Evolutionary conservation across 2,329 filamentous ascomycete genomes (phyloP).

Genomic region (Ascochyta viciae-villosae): DNA sequence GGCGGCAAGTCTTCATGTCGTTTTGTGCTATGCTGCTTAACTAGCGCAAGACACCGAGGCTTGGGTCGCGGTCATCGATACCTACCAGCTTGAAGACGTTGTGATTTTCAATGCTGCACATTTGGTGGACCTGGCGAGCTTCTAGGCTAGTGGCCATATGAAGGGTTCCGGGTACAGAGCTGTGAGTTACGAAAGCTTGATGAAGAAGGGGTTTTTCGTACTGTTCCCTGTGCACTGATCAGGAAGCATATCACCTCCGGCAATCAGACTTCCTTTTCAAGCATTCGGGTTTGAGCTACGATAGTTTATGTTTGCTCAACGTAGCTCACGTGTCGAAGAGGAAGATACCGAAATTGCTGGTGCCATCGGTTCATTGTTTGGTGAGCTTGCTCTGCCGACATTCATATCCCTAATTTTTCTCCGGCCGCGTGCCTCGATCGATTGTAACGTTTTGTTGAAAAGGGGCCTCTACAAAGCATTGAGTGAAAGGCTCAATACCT

Average conservation of each 20-base stretch:
- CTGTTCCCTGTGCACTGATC: no score
- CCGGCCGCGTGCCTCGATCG: neutral
- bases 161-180: constrained; percentile 4
- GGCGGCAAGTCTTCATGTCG: constrained; percentile 11
- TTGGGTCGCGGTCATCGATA: constrained; percentile 8
- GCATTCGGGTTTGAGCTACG: no score
- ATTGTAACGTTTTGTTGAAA: neutral
- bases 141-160: constrained; percentile 10
- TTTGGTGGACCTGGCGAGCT: neutral
- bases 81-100: constrained; percentile 2
- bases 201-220: no score
- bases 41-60: neutral
- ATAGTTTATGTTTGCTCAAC: no score
- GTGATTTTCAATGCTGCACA: constrained; percentile 12
- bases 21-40: constrained; percentile 5
- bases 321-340: no score
- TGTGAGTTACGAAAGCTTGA: neutral
- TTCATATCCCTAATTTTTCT: neutral
- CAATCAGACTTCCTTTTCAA: no score
- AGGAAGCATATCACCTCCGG: no score
- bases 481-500: no score
- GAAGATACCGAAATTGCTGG: no score
- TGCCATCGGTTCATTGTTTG: neutral
- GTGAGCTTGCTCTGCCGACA: neutral
- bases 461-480: neutral